Evolutionary conservation across 2,329 filamentous ascomycete species (phyloP).

Genomic region (Aspergillus ochraceus): DNA sequence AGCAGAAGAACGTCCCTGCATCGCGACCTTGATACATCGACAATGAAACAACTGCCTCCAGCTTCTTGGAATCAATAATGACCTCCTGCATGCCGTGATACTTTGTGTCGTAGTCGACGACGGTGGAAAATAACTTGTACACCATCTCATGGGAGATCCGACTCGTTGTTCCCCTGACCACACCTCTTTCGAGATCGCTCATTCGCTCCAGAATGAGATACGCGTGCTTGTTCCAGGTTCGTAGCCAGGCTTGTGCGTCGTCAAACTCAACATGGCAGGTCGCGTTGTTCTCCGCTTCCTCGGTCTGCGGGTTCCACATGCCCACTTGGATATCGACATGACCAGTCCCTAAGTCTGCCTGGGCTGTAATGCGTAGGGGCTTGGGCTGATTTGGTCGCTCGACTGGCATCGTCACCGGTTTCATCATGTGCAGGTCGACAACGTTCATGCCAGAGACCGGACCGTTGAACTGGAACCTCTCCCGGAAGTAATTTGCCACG

Average conservation of each 20-base stretch:
- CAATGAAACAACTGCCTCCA: slow-evolving; percentile 31
- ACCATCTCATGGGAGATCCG: slow-evolving; percentile 33
- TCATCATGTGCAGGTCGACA: slow-evolving; percentile 46
- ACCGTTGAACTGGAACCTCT: slow-evolving; percentile 7
- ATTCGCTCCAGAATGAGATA: slow-evolving; percentile 26
- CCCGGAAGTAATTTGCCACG: slow-evolving; percentile 24
- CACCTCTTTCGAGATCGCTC: slow-evolving; percentile 25
- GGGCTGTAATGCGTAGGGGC: slow-evolving; percentile 5
- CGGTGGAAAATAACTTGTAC: slow-evolving; percentile 33
- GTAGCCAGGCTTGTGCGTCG: slow-evolving; percentile 16
- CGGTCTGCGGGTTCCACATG: background rate
- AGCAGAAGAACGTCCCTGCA: slow-evolving; percentile 22
- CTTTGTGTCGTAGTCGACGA: slow-evolving; percentile 29
- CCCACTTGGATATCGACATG: background rate
- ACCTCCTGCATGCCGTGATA: slow-evolving; percentile 36
- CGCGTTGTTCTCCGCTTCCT: slow-evolving; percentile 10
- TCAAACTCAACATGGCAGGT: slow-evolving; percentile 14
- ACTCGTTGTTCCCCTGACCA: slow-evolving; percentile 26
- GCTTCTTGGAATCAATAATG: slow-evolving; percentile 31
- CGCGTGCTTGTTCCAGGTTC: slow-evolving; percentile 18
- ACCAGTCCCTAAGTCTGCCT: slow-evolving; percentile 6
- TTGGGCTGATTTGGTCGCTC: slow-evolving; percentile 9
- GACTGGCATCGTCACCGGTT: slow-evolving; percentile 54
- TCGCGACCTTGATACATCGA: slow-evolving; percentile 18
- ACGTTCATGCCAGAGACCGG: slow-evolving; percentile 38